These are phyloP conservation scores for Claviceps africana DNA, from an alignment of 2,329 filamentous ascomycete genomes.

Conservation along the genomic window DNA sequence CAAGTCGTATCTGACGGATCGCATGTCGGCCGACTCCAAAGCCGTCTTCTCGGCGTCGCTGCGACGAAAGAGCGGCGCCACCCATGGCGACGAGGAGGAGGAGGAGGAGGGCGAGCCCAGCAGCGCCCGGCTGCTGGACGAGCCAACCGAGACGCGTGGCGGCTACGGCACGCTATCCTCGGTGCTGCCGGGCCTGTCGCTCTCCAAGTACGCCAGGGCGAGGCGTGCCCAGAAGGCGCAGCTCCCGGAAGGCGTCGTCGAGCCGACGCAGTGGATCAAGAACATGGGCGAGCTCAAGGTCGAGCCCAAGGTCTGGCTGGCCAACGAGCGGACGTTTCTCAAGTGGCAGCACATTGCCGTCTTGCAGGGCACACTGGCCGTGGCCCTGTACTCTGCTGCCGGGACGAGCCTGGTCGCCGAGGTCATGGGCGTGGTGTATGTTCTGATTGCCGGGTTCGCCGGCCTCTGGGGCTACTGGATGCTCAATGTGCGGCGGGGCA, in stretches of 20 bases:
- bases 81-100: conserved; percentile 21
- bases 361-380: conserved; percentile 67
- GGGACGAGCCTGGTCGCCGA: conserved; percentile 65
- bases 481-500: conserved; percentile 56
- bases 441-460: conserved; percentile 67
- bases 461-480: conserved; percentile 79
- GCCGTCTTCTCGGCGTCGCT: conserved; percentile 18
- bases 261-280: conserved; percentile 83
- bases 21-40: conserved; percentile 32
- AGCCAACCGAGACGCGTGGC: conserved; percentile 11
- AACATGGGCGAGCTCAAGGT: conserved; percentile 83
- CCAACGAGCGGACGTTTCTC: conserved; percentile 94
- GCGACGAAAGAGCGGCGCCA: conserved; percentile 13
- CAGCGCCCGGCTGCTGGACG: conserved; percentile 22
- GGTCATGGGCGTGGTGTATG: conserved; percentile 69
- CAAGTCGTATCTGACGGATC: conserved; percentile 49
- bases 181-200: conserved; percentile 70
- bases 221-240: conserved; percentile 36
- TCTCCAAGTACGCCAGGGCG: conserved; percentile 57
- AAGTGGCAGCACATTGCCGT: conserved; percentile 97
- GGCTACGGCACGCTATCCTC: conserved; percentile 48
- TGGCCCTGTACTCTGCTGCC: conserved; percentile 81
- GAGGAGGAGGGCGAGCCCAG: conserved; percentile 23
- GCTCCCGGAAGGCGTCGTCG: conserved; percentile 75
- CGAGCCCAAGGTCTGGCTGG: conserved; percentile 96